Conservation (phyloP, 179 eudicot genomes). For the Silene noctiflora region DNA sequence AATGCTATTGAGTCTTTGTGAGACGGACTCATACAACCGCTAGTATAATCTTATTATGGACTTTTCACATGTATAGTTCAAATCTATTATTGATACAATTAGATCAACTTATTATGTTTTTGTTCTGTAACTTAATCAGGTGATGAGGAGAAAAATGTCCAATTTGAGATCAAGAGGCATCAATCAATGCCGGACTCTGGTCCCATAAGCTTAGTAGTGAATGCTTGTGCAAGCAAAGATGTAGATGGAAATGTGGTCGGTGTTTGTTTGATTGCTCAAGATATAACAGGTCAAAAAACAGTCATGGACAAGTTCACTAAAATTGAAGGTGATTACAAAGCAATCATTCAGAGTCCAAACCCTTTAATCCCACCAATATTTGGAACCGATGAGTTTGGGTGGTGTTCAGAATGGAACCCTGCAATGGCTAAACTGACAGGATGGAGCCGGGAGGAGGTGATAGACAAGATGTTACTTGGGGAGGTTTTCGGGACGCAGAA, state of each 20-base stretch:
- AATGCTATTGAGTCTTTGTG: no score
- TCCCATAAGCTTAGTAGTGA: conserved; percentile 69
- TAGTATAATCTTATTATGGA: background rate
- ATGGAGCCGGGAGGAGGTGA: conserved; percentile 51
- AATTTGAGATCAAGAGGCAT: conserved; percentile 72
- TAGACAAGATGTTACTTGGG: conserved; percentile 79
- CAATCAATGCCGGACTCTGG: conserved; percentile 40
- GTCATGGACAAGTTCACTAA: conserved; percentile 91
- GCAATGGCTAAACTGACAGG: conserved; percentile 78
- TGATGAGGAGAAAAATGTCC: conserved; percentile 62
- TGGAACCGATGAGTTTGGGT: conserved; percentile 86
- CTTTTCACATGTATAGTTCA: background rate
- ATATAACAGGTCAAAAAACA: conserved; percentile 67
- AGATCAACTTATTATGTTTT: no score
- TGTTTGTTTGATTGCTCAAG: conserved; percentile 83
- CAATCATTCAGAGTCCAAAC: conserved; percentile 83
- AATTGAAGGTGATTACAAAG: conserved; percentile 88
- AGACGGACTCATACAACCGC: no score
- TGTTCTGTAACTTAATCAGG: conserved; percentile 41
- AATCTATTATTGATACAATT: background rate
- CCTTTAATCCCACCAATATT: conserved; percentile 89
- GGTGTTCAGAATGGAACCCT: conserved; percentile 92
- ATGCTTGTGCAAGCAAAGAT: conserved; percentile 83
- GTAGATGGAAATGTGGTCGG: conserved; percentile 63
- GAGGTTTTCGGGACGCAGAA: conserved; percentile 68